Base-by-base conservation (phyloP, 768 basidiomycete species). In the Boletus bicolor region DNA sequence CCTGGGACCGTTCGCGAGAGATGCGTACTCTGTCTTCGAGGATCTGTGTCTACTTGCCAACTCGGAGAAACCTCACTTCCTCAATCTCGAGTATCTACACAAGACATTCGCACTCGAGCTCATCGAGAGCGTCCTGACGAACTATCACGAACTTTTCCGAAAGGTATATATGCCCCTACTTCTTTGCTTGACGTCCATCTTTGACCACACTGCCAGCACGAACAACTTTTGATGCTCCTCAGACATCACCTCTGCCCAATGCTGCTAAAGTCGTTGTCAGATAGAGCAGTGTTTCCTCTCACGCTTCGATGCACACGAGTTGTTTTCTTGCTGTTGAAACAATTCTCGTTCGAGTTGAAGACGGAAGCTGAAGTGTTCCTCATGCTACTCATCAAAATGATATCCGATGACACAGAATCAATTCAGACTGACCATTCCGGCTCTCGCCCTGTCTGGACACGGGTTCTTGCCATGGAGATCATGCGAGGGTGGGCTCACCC, bases 21-120 rank as follows among this genome's bases (percentile, higher is more conserved):
- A 98, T 64, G 86, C 91, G 0, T 97, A 85, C 68, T 84, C 86
- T 4, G 85, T 98, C 8, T 92, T 99, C 49, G 88, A 96, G 67
- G 97, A 98, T 64, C 73, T 99, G 1, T 98, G 96, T 68, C 74
- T 98, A 0, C 81, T 98, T 2, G 90, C 91, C 52, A 86, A 92
- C 64, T 81, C 84, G 4, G 86, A 93, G 68, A 86, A 82, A 51
- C 90, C 94, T 3, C 77, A 80, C 51, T 91, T 97, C 65, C 77
- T 97, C 56, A 86, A 87, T 60, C 82, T 98, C 44, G 85, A 90
- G 21, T 83, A 79, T 49, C 75, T 98, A 44, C 91, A 90, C 64
- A 88, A 94, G 72, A 98, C 97, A 0, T 98, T 98, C 62, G 93
- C 94, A 0, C 74, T 99, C n/a, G 96, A 99, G 72, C 75, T 98